Evolutionary conservation across 352 stramenopile species (phyloP).

Genomic region (Globisporangium spinosum): DNA sequence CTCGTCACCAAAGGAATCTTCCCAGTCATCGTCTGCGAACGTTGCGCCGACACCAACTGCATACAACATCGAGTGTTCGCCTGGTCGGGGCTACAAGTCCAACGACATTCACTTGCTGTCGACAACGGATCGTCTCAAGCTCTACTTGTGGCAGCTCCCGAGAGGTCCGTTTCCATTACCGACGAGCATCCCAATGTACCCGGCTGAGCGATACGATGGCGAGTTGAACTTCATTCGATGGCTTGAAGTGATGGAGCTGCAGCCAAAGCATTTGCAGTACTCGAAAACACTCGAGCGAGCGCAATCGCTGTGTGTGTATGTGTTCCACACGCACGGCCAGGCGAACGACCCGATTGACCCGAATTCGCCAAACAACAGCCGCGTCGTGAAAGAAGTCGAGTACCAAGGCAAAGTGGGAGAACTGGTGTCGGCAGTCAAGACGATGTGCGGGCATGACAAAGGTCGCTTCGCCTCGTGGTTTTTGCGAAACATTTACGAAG

Average conservation of each 20-base stretch:
- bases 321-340: conserved; percentile 83
- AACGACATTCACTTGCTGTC: conserved; percentile 69
- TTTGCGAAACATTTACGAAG: conserved; percentile 79
- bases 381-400: conserved; percentile 70
- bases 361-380: conserved; percentile 28
- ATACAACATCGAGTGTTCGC: conserved; percentile 85
- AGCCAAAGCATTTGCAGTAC: conserved; percentile 61
- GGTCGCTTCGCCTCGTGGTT: conserved; percentile 81
- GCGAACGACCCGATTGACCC: conserved; percentile 44
- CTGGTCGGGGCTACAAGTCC: conserved; percentile 81
- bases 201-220: conserved; percentile 52
- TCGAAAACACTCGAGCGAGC: conserved; percentile 81
- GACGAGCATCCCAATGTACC: conserved; percentile 62
- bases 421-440: conserved; percentile 82
- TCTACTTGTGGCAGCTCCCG: conserved; percentile 84
- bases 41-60: conserved; percentile 54
- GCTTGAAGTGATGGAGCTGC: conserved; percentile 83
- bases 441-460: conserved; percentile 85
- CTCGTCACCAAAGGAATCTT: conserved; percentile 28
- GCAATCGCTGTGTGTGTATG: conserved; percentile 75
- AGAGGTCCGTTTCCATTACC: conserved; percentile 64
- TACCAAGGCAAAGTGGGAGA: conserved; percentile 83
- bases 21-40: conserved; percentile 23
- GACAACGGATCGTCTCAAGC: conserved; percentile 56
- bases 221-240: conserved; percentile 67